Base-by-base conservation (phyloP, 2,329 filamentous ascomycete genomes). In the Epicoccum sorghinum region DNA sequence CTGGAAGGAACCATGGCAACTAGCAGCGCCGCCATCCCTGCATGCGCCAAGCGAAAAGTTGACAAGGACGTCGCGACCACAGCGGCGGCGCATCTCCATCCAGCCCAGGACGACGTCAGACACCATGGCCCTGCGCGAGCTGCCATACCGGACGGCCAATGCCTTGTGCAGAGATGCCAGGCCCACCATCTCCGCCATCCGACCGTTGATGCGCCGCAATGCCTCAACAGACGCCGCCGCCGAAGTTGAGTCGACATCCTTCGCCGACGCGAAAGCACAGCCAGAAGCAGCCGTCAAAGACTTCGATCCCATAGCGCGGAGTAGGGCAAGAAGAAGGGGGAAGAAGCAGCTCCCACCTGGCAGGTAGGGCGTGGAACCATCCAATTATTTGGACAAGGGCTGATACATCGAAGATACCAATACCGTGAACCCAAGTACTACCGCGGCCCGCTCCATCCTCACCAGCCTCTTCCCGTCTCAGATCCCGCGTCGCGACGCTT, bases 371-470 rank as follows among this genome's bases (percentile, higher is more conserved):
- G 33, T 7, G 13, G 22, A n/a, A 12, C 9, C 8, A 37, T 7
- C n/a, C 3, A 41, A 5, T 24, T 12, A 25, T 39, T 4, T 35
- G 7, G 22, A 18, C 25, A 18, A 29, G 4, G 5, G 23, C 49
- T 55, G 42, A 64, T 39, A 45, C 30, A 18, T 12, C 14, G 3
- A 58, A 96, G 93, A 83, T 99, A 98, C 79, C 90, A 96, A 77
- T 98, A 89, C 77, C 91, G 93, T 61, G 89, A 93, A 45, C 95
- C 95, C 60, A 95, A 93, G 79, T 99, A 93, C 83, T 88, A 96
- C 76, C 90, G 93, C 69, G 95, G 95, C 52, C 93, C 93, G 60
- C 83, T 98, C 23, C 93, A 98, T 74, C 95, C 95, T 45, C 87
- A 97, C 69, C 91, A 96, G 79, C 90, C 91, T 55, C 93, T 91